A percentile compares a stretch with the other conserved stretches of the same genome.
Conservation (phyloP, 1,139 yeast genomes). For the Geotrichum bryndzae region DNA sequence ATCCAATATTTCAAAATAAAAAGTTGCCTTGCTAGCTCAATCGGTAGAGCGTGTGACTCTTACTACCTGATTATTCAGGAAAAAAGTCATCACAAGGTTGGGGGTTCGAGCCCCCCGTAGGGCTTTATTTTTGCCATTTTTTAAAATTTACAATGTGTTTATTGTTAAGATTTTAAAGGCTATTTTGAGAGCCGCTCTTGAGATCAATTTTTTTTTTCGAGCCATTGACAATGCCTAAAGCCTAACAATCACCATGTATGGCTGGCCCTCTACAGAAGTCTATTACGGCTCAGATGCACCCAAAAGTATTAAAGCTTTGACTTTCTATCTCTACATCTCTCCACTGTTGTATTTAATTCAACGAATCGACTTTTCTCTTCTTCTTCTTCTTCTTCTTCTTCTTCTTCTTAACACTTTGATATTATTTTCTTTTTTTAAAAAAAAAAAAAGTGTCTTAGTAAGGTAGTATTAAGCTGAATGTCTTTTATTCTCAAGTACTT, state of each 20-base stretch:
- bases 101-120: conserved; percentile 11
- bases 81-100: conserved; percentile 8
- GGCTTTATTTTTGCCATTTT: not conserved
- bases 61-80: not conserved
- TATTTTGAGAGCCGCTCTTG: not conserved
- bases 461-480: not conserved
- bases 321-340: not conserved
- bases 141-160: no score
- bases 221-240: not conserved
- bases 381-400: not conserved
- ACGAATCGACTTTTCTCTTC: not conserved
- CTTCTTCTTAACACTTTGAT: not conserved
- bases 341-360: not conserved
- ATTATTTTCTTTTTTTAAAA: not conserved
- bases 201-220: not conserved
- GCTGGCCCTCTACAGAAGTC: not conserved
- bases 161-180: not conserved
- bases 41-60: conserved; percentile 12
- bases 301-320: not conserved
- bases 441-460: no score
- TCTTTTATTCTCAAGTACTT: conserved; percentile 13
- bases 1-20: not conserved
- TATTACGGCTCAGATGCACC: not conserved
- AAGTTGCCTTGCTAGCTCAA: conserved; percentile 8
- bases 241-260: not conserved